Evolutionary conservation across 23 red algal species (phyloP), one percentile per base, ranked within the genome.

Genomic region (Agarophyton chilense): DNA sequence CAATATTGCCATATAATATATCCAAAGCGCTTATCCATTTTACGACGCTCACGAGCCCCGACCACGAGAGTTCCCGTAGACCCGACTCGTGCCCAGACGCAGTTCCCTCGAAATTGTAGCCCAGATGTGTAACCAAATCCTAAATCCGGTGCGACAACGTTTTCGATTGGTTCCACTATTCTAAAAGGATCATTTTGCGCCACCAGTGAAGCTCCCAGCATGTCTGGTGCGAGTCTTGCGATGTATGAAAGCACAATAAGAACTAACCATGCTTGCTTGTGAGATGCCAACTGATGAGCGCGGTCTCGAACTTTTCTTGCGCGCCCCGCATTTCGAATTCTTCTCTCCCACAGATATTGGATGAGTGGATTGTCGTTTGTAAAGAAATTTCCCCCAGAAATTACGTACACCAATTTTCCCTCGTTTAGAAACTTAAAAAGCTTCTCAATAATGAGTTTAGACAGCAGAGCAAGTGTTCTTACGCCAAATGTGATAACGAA

Each of bases 1-100:
- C 68, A 74, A 19, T 74, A 74, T 39, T 74, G 68, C 68, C 68
- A 74, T 18, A 74, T 49, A 18, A 74, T 74, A 19, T 28, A 74
- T 3, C 68, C 68, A 18, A 74, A 74, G 2, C 43, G 39, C 0
- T 26, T 22, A 10, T 26, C 24, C 18, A 7, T 25, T 0, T 49
- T 13, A 1, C 31, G 29, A 4, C 31, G 29, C 16, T 6, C 60
- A 18, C 31, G 0, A 13, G 29, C 31, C 0, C 25, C 5, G 7
- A 1, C 19, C 68, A 25, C 41, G 6, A 39, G 19, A 4, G 4
- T 42, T 21, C 12, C 21, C 19, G 45, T 21, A 18, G 68, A 11
- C 0, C 68, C 41, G 22, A 10, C 41, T 0, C 68, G 4, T 9
- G 68, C 18, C 68, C 68, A 74, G 39, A 74, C 68, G 41, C 68